Conservation (phyloP, 805 yeast genomes). For the Priceomyces castillae region DNA sequence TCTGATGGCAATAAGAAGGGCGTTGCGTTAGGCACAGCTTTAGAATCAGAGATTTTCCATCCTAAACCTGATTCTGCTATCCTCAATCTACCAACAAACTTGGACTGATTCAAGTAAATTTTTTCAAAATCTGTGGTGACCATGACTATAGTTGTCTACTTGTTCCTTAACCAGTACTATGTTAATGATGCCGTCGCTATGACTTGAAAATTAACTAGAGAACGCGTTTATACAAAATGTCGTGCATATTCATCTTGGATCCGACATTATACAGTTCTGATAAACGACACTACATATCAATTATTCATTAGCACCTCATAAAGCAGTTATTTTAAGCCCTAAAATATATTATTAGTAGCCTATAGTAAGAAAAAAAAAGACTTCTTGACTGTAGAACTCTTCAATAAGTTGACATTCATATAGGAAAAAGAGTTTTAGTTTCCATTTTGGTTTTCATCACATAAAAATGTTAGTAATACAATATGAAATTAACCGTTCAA, state of each 20-base stretch:
- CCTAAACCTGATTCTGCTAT: conserved; percentile 97
- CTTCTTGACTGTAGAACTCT: too few relatives aligned
- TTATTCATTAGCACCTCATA: too few relatives aligned
- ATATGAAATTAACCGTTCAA: too few relatives aligned
- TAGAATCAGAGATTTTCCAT: conserved; percentile 74
- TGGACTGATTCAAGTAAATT: conserved; percentile 85
- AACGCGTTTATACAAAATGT: neutral
- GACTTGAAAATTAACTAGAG: neutral
- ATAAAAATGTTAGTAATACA: too few relatives aligned
- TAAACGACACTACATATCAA: neutral
- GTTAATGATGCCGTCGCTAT: neutral
- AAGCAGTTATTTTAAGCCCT: too few relatives aligned
- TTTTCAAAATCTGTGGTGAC: conserved; percentile 79
- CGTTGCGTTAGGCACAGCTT: conserved; percentile 43
- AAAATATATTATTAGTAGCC: too few relatives aligned
- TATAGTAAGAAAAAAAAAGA: too few relatives aligned
- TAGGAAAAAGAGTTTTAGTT: too few relatives aligned
- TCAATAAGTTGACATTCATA: too few relatives aligned
- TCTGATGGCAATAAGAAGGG: conserved; percentile 91
- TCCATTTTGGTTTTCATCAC: too few relatives aligned
- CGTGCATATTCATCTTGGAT: neutral
- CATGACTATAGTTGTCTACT: conserved; percentile 20
- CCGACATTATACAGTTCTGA: too few relatives aligned
- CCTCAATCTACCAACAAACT: conserved; percentile 83
- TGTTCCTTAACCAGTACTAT: neutral